phyloP scores from a whole-genome alignment of 2,329 filamentous ascomycete genomes.

The Atkinsonella texensis region DNA sequence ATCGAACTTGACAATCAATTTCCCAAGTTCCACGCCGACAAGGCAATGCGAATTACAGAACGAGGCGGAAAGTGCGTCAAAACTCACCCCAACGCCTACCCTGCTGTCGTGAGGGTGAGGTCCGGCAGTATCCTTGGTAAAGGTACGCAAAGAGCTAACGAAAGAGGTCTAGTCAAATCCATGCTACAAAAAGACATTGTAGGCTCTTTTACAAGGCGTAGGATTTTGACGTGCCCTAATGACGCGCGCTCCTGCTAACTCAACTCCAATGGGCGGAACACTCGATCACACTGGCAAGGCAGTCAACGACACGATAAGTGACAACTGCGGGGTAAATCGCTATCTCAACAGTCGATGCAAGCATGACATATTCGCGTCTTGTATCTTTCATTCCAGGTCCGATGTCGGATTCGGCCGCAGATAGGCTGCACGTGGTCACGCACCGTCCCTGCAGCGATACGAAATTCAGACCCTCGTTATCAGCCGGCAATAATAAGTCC shows the following conservation, averaged over 20 bases:
- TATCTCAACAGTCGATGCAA: background rate
- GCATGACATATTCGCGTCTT: background rate
- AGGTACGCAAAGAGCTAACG: too few relatives aligned
- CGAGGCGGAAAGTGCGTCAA: constrained; percentile 54
- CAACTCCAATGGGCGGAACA: too few relatives aligned
- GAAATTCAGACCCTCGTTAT: background rate
- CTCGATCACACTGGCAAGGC: too few relatives aligned
- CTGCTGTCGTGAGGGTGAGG: constrained; percentile 55
- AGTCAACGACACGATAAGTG: background rate
- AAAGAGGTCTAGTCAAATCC: too few relatives aligned
- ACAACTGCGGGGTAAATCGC: background rate
- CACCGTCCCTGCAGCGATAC: background rate
- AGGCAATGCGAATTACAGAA: constrained; percentile 53
- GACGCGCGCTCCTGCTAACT: too few relatives aligned
- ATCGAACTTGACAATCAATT: constrained; percentile 79
- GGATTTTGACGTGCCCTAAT: too few relatives aligned
- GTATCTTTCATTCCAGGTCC: background rate
- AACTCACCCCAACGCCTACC: constrained; percentile 58
- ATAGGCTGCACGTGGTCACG: background rate
- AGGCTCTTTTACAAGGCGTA: too few relatives aligned
- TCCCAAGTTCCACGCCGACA: constrained; percentile 59
- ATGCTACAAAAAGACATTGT: too few relatives aligned
- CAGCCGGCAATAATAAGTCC: background rate
- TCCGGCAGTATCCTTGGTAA: constrained; percentile 48
- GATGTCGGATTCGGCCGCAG: background rate